Evolutionary conservation across 805 yeast species (phyloP).

Genomic region (Zygotorulaspora sp.): DNA sequence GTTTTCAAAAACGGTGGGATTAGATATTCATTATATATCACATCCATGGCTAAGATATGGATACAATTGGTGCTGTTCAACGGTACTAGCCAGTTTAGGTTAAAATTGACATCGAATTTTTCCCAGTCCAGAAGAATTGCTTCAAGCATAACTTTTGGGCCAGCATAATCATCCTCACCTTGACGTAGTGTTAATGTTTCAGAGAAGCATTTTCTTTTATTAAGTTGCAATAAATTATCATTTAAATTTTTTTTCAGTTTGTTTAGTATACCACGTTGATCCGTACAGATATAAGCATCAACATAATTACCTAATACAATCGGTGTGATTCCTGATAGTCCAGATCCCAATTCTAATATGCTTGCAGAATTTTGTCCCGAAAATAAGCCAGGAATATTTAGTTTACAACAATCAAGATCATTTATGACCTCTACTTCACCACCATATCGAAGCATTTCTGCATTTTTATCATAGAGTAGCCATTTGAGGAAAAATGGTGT

Average conservation of each 20-base stretch:
- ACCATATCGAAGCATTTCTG: conserved; percentile 20
- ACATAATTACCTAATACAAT: conserved; percentile 30
- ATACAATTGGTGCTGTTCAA: conserved; percentile 9
- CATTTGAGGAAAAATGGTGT: conserved; percentile 33
- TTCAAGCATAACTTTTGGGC: conserved; percentile 18
- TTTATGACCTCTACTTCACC: conserved; percentile 7
- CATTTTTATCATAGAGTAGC: conserved; percentile 27
- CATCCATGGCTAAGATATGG: conserved; percentile 35
- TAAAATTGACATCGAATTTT: conserved; percentile 12
- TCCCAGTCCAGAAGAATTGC: conserved; percentile 34
- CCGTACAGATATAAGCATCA: conserved; percentile 29
- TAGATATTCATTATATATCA: conserved; percentile 34
- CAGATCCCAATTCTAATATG: conserved; percentile 34
- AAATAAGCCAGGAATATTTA: conserved; percentile 3
- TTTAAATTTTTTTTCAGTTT: conserved; percentile 27
- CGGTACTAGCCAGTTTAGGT: background rate
- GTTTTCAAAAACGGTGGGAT: conserved; percentile 32
- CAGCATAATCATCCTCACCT: background rate
- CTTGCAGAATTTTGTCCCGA: conserved; percentile 7
- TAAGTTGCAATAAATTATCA: conserved; percentile 27
- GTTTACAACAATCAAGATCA: background rate
- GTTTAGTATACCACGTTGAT: conserved; percentile 31
- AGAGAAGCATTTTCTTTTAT: conserved; percentile 17
- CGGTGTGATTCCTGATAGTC: conserved; percentile 31
- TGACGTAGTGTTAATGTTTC: conserved; percentile 7